Conservation (phyloP, 2,329 filamentous ascomycete species). For the Cercospora brassicicola region DNA sequence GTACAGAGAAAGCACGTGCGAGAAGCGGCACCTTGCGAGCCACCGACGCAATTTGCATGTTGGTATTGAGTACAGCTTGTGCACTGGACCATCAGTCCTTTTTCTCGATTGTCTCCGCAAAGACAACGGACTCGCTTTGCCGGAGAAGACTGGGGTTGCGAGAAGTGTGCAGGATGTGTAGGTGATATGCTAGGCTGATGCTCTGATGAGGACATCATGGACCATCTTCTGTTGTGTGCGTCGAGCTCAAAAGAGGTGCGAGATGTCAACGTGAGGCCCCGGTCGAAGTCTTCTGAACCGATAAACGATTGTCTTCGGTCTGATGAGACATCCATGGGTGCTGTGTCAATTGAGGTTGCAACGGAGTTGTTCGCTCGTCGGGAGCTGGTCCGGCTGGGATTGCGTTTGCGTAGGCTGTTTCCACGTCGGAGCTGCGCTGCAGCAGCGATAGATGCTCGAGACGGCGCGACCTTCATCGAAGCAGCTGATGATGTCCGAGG, state of each 20-base stretch:
- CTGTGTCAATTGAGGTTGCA: slow-evolving; percentile 33
- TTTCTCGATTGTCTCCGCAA: slow-evolving; percentile 56
- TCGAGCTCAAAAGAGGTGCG: slow-evolving; percentile 40
- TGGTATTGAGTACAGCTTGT: slow-evolving; percentile 64
- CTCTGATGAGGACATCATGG: slow-evolving; percentile 45
- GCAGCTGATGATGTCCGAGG: slow-evolving; percentile 37
- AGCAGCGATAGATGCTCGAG: slow-evolving; percentile 39
- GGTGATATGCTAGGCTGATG: slow-evolving; percentile 43
- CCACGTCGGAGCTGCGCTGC: slow-evolving; percentile 39
- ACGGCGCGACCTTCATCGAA: slow-evolving; percentile 38
- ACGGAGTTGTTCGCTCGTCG: slow-evolving; percentile 17
- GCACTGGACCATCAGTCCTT: slow-evolving; percentile 62
- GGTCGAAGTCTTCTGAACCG: slow-evolving; percentile 19
- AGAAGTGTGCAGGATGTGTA: slow-evolving; percentile 17
- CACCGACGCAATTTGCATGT: slow-evolving; percentile 59
- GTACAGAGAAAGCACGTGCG: slow-evolving; percentile 55
- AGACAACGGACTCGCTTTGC: slow-evolving; percentile 53
- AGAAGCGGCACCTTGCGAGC: slow-evolving; percentile 48
- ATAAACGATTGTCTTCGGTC: slow-evolving; percentile 23
- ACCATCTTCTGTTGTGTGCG: slow-evolving; percentile 50
- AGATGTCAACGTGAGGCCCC: slow-evolving; percentile 22
- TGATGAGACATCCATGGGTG: slow-evolving; percentile 32
- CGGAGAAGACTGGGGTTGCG: slow-evolving; percentile 37
- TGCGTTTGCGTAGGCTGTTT: slow-evolving; percentile 34
- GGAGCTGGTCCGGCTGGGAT: slow-evolving; percentile 25